Base-by-base conservation (phyloP, 2,329 filamentous ascomycete genomes). In the Pleomassaria siparia region DNA sequence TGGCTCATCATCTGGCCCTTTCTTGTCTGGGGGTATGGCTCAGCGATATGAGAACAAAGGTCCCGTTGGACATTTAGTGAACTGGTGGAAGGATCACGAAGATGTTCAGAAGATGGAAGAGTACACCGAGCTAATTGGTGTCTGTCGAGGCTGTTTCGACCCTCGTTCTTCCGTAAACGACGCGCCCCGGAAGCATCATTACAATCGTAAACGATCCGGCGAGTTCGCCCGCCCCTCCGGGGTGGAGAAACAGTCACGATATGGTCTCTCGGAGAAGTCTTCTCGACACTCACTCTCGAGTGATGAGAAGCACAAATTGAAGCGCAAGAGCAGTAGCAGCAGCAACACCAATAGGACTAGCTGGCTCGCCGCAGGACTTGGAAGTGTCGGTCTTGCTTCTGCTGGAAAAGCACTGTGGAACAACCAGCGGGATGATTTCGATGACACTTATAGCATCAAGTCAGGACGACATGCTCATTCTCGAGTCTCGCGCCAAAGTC, bases 41-140 rank as follows among this genome's bases (percentile, higher is more conserved):
- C 74, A 77, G 47, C 57, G 50, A 37, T 80, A 81, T 54, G 77
- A 77, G 43, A 80, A 80, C 47, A 21, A 37, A 37, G 82, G 82
- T 0, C 79, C 83, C 0, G 71, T 86, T 1, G 74, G 73, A 29
- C 77, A 73, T 41, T 74, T 84, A 24, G 74, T 82, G 30, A 80
- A 81, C 58, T 86, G 78, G 74, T 85, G 79, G 80, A 82, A 76
- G 60, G 83, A 81, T 51, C 76, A 82, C 1, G 82, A 86, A 52
- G 83, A 82, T n/a, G 81, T 86, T 1, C 78, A 76, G 15, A 79
- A 80, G 61, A 86, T 84, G 71, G 83, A 86, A 64, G 82, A 85
- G 60, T 86, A 86, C 58, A 85, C 83, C 1, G 82, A 86, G 66
- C 79, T 80, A 49, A 85, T 85, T 56, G 83, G 83, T 18, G 79